A percentile compares a stretch with the other conserved stretches of the same genome.
Evolutionary conservation across 768 basidiomycete genomes (phyloP).

Genomic region (Boletus subcaerulescens): DNA sequence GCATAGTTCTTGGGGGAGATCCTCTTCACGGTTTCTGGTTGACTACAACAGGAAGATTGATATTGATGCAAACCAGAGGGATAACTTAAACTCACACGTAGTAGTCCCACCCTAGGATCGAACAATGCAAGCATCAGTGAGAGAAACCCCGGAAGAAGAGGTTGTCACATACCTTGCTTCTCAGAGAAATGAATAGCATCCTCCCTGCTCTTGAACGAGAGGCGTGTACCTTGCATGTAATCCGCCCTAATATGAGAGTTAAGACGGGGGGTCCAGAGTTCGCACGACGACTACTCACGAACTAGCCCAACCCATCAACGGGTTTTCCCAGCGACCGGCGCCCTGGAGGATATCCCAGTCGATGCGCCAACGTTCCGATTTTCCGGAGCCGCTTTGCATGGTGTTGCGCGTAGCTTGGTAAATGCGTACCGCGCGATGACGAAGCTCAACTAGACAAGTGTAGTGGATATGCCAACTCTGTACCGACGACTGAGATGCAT

Average conservation of each 20-base stretch:
- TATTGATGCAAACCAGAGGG: neutral
- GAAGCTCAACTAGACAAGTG: constrained; percentile 62
- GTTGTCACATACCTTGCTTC: constrained; percentile 80
- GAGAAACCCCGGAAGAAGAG: neutral
- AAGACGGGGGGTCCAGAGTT: neutral
- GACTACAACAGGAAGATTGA: constrained; percentile 35
- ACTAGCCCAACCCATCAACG: constrained; percentile 95
- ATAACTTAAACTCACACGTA: constrained; percentile 61
- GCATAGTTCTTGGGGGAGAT: constrained; percentile 86
- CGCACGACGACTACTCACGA: constrained; percentile 56
- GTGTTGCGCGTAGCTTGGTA: constrained; percentile 92
- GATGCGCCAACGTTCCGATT: constrained; percentile 86
- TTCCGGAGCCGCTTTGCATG: constrained; percentile 90
- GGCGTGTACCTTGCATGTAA: constrained; percentile 89
- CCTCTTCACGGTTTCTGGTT: constrained; percentile 57
- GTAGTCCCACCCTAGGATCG: constrained; percentile 82
- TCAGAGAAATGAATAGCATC: constrained; percentile 94
- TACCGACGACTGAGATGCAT: constrained; percentile 24
- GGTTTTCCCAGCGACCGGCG: constrained; percentile 95
- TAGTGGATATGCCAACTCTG: neutral
- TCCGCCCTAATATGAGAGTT: constrained; percentile 59
- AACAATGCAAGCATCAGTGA: neutral
- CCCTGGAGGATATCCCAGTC: constrained; percentile 93
- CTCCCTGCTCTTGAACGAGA: constrained; percentile 82
- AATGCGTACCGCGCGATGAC: constrained; percentile 84